Conservation (phyloP, 371 early-diverging fungal species). For the Lichtheimia ornata region DNA sequence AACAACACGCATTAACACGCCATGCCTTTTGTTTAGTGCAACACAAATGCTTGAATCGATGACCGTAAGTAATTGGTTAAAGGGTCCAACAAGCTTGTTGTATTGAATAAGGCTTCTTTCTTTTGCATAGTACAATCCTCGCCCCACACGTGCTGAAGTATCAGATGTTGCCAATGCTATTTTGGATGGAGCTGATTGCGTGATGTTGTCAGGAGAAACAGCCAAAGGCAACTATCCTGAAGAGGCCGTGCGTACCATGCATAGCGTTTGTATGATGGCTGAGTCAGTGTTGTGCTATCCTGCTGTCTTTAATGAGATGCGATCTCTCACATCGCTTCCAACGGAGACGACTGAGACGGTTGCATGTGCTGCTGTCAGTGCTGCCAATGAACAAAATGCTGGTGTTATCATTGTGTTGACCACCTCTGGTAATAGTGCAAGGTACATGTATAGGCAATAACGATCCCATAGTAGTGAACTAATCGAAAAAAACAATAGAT, state of each 20-base stretch:
- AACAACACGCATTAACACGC: neutral
- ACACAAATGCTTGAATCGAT: constrained; percentile 99
- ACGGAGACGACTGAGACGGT: constrained; percentile 90
- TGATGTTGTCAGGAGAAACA: constrained; percentile 99
- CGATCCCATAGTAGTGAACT: too few species aligned
- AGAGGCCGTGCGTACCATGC: constrained; percentile 78
- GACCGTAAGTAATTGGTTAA: constrained; percentile 59
- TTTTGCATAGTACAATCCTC: constrained; percentile 70
- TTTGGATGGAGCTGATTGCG: constrained; percentile 95
- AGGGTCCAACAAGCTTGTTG: neutral
- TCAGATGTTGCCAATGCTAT: constrained; percentile 99
- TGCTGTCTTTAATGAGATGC: constrained; percentile 79
- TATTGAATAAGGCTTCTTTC: neutral
- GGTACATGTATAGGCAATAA: constrained; percentile 22
- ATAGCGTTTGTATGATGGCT: constrained; percentile 71
- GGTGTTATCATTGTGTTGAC: constrained; percentile 89
- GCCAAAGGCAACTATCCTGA: constrained; percentile 91
- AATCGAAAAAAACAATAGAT: too few species aligned
- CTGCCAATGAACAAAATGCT: constrained; percentile 84
- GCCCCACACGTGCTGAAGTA: constrained; percentile 98
- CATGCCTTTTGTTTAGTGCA: constrained; percentile 51
- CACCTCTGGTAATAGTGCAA: constrained; percentile 82
- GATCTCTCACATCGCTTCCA: constrained; percentile 71
- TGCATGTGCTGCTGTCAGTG: constrained; percentile 91
- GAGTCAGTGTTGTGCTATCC: constrained; percentile 80